A percentile compares a stretch with the other conserved stretches of the same genome.
phyloP scores from a whole-genome alignment of 495 filamentous ascomycete genomes.

The Aspergillus affinis region DNA sequence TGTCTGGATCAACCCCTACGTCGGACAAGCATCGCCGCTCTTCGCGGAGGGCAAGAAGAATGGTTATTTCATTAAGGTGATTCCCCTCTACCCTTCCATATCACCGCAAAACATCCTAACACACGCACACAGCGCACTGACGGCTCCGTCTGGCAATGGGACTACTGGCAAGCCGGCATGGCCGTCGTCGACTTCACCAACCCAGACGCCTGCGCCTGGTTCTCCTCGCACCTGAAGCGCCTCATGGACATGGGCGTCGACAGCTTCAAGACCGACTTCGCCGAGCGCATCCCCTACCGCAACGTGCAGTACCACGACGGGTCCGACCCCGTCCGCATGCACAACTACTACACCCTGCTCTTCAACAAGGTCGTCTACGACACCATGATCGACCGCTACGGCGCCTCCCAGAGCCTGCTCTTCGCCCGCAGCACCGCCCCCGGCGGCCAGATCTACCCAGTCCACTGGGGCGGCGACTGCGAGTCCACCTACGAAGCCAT shows the following conservation, averaged over 20 bases:
- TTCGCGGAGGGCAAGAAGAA: conserved; percentile 64
- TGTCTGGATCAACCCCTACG: conserved; percentile 73
- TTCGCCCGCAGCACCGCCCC: conserved; percentile 68
- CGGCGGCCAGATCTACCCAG: conserved; percentile 65
- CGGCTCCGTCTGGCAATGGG: conserved; percentile 72
- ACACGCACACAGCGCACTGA: conserved; percentile 49
- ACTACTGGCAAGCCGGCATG: conserved; percentile 75
- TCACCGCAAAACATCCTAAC: neutral
- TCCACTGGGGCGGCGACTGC: conserved; percentile 69
- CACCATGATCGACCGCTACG: conserved; percentile 58
- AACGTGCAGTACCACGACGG: conserved; percentile 59
- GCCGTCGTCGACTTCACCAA: conserved; percentile 74
- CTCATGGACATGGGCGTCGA: conserved; percentile 68
- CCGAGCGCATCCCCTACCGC: conserved; percentile 64
- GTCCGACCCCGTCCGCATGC: conserved; percentile 62
- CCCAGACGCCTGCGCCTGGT: conserved; percentile 64
- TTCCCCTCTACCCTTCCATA: neutral
- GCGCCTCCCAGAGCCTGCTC: conserved; percentile 58
- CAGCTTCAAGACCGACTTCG: conserved; percentile 73
- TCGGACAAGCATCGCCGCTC: conserved; percentile 64
- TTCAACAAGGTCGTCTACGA: conserved; percentile 72
- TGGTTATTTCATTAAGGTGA: conserved; percentile 64
- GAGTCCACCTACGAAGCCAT: conserved; percentile 71
- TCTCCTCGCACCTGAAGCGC: conserved; percentile 50
- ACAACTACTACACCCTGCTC: conserved; percentile 71